Percentiles rank a stretch among this genome's conserved stretches.
Evolutionary conservation across 192 early-diverging fungal genomes (phyloP).

Genomic region (Backusella macrospora): DNA sequence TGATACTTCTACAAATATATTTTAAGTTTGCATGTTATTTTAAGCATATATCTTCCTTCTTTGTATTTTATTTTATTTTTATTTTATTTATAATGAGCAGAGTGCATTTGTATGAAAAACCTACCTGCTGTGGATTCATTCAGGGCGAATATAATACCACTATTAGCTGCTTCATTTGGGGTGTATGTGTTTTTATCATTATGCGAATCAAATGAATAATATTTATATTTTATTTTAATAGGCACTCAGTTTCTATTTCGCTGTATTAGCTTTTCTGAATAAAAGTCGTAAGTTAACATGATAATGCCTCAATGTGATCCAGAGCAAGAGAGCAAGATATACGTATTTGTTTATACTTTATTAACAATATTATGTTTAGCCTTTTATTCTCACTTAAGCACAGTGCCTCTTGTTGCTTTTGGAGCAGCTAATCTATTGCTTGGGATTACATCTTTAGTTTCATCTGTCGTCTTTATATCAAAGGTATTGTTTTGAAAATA

Average conservation of each 20-base stretch:
- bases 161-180: neutral
- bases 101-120: neutral
- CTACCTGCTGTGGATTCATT: constrained; percentile 5
- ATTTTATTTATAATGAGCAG: neutral
- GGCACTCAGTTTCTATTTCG: constrained; percentile 28
- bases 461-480: neutral
- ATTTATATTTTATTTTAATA: neutral
- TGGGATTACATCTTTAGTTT: neutral
- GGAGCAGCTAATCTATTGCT: constrained; percentile 16
- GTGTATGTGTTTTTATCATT: neutral
- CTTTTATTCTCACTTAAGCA: constrained; percentile 17
- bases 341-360: neutral
- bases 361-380: neutral
- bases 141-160: neutral
- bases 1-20: neutral
- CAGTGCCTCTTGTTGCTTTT: constrained; percentile 9
- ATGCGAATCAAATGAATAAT: neutral
- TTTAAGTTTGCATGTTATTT: neutral
- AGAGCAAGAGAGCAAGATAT: neutral
- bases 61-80: neutral
- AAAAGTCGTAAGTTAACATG: constrained; percentile 20
- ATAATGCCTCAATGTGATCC: neutral
- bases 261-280: constrained; percentile 12
- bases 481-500: constrained; percentile 9
- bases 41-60: neutral